phyloP scores from a whole-genome alignment of 768 basidiomycete genomes.

The Ramaria sp. region DNA sequence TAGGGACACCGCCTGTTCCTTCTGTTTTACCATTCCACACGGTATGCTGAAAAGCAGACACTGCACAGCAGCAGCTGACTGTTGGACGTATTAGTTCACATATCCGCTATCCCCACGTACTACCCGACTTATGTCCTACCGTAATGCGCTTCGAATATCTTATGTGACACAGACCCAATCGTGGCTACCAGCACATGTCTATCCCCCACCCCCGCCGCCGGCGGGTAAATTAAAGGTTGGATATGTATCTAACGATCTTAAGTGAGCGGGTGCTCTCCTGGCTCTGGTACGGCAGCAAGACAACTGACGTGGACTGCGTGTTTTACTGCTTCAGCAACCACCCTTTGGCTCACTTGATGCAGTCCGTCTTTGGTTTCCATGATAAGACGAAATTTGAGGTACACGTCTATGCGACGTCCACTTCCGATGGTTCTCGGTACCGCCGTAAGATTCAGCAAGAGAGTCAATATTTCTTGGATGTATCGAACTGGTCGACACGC shows the following conservation, averaged over 20 bases:
- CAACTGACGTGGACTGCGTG: neutral
- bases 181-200: constrained; percentile 28
- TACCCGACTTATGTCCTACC: constrained; percentile 35
- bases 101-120: constrained; percentile 30
- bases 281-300: neutral
- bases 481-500: constrained; percentile 27
- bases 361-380: constrained; percentile 36
- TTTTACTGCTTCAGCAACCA: constrained; percentile 28
- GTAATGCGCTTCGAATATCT: constrained; percentile 35
- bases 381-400: constrained; percentile 28
- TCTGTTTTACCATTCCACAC: constrained; percentile 40
- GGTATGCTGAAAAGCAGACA: constrained; percentile 17
- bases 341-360: constrained; percentile 42
- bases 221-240: constrained; percentile 32
- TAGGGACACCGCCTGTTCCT: constrained; percentile 24
- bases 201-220: constrained; percentile 29
- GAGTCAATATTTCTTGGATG: constrained; percentile 29
- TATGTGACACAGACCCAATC: constrained; percentile 30
- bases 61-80: neutral
- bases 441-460: constrained; percentile 31
- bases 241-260: constrained; percentile 38
- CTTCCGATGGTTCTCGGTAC: constrained; percentile 34
- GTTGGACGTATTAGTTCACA: constrained; percentile 26
- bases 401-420: constrained; percentile 37
- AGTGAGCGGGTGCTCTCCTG: constrained; percentile 19